Evolutionary conservation across 257 asterid species (phyloP), one percentile per base, ranked within the genome.

Genomic region (Misopates orontium): DNA sequence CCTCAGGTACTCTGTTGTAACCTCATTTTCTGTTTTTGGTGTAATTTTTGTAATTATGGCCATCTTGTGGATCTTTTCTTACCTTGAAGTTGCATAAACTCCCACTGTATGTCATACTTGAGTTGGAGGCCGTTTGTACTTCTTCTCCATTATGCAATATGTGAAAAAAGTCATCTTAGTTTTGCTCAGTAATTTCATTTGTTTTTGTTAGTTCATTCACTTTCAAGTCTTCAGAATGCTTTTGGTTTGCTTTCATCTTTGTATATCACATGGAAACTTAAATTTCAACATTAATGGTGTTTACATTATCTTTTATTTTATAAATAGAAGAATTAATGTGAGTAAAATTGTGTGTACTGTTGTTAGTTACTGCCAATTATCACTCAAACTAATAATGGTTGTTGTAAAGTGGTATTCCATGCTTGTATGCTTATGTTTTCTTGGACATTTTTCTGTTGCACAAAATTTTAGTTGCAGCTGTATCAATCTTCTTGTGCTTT

Each of bases 1-100:
- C 77, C 71, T 86, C 63, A 83, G 95, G 96, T 91, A 78, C 68
- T 59, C 42, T 36, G 11, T 36, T 36, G 42, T 36, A 10, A 3
- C 1, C 8, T 5, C 42, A 4, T 3, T 36, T 36, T 44, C 4
- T 18, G 17, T 57, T 22, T 28, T 56, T 24, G 11, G 40, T 36
- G 73, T 18, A 39, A 60, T 21, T 25, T n/a, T 20, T 24, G 15
- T 28, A 56, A 47, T 56, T 0, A 56, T 19, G 66, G 39, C 32
- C 47, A 49, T 56, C 68, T 51, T 48, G 17, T 25, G 59, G 19
- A 12, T 28, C 28, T 16, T 15, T 49, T 62, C 10, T 19, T 50
- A 47, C 47, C 49, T 16, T 44, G 22, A 10, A 24, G 69, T 52
- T 56, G 66, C 71, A 39, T 69, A 40, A 20, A 53, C 60, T 48